Evolutionary conservation across 805 yeast genomes (phyloP).

Genomic region (Yamadazyma nakazawae): DNA sequence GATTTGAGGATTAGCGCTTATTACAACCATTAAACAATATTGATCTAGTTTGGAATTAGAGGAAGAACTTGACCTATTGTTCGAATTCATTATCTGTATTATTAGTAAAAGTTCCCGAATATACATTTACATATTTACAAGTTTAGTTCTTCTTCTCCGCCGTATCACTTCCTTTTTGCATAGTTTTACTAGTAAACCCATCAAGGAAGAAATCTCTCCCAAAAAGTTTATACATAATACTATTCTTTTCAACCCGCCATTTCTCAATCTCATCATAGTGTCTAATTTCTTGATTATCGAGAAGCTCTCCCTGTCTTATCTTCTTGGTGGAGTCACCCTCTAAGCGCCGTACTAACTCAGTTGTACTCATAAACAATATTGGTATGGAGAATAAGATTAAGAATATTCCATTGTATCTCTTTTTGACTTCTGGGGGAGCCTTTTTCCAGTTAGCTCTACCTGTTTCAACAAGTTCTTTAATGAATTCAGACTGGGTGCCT

Average conservation of each 20-base stretch:
- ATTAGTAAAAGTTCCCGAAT: not conserved
- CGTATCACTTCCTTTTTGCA: conserved; percentile 14
- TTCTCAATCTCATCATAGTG: conserved; percentile 38
- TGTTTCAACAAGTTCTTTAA: conserved; percentile 34
- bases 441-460: conserved; percentile 44
- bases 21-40: conserved; percentile 20
- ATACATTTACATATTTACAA: conserved; percentile 2
- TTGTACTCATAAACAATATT: conserved; percentile 28
- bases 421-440: conserved; percentile 37
- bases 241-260: conserved; percentile 37
- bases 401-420: conserved; percentile 36
- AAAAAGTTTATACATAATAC: conserved; percentile 35
- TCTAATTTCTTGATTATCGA: conserved; percentile 30
- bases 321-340: conserved; percentile 41
- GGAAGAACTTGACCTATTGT: not conserved
- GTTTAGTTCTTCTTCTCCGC: not conserved
- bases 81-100: not conserved
- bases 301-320: conserved; percentile 38
- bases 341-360: conserved; percentile 33
- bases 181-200: conserved; percentile 42
- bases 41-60: conserved; percentile 19
- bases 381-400: conserved; percentile 39
- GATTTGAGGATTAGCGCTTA: conserved; percentile 31
- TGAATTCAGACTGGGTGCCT: conserved; percentile 27
- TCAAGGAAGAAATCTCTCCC: conserved; percentile 42